Evolutionary conservation across 148 eudicot genomes (phyloP), one percentile per base, ranked within the genome.

Genomic region (Simmondsia chinensis): DNA sequence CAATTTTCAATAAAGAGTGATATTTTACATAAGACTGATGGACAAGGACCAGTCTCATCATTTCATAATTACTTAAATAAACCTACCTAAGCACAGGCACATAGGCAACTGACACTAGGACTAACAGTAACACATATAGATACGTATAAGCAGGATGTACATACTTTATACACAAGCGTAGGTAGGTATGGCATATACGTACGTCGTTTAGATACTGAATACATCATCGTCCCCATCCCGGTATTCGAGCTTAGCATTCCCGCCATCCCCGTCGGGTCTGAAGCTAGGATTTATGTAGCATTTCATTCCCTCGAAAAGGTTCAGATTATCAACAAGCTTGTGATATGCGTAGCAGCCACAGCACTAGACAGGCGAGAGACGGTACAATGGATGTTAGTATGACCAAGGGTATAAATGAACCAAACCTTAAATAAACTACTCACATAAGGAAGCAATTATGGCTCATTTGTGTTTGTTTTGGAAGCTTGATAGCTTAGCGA

Each of bases 301-400:
- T 59, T 81, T 80, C 93, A 84, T 84, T 41, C 83, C 95, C 54
- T 80, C 82, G 51, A 89, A 89, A n/a, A 84, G 70, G 59, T 89
- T 84, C 76, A 89, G 68, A 61, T 89, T 71, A 65, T 89, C 95
- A 46, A 89, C 97, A 51, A 89, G 77, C 79, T 89, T 89, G 68
- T 89, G 97, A 62, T 77, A 89, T 24, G 88, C 76, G 71, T 89
- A 73, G 77, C 97, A 84, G 41, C 95, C 95, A 48, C 97, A 89
- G 46, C 95, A 89, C 93, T 89, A 46, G 29, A 61, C 31, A 30
- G 42, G 20, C 48, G 29, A 19, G 43, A 35, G 19, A 5, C 22
- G 53, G 17, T 21, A 33, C 33, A 6, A 27, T 31, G 54, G 9
- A 18, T 2, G 30, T 36, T 6, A 32, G 29, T 15, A 21, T 40